phyloP scores from a whole-genome alignment of 2,329 filamentous ascomycete species.

The Triangularia verruculosa region DNA sequence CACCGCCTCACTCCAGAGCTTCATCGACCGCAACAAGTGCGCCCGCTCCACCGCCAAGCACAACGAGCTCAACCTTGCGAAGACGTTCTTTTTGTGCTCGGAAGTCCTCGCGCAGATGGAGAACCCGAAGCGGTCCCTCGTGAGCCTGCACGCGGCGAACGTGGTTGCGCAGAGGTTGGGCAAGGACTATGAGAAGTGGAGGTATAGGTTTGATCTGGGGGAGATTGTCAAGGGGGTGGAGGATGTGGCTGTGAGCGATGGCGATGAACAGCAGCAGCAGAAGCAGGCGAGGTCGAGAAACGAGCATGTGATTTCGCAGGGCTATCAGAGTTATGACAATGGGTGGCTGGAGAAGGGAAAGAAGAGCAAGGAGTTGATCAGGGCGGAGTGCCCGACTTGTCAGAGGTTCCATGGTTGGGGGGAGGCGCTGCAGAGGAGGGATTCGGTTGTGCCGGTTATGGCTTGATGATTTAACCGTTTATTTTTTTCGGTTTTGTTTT shows the following conservation, averaged over 20 bases:
- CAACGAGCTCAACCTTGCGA: slow-evolving; percentile 6
- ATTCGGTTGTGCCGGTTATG: background rate
- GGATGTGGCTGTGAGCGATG: slow-evolving; percentile 1
- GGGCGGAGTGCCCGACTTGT: background rate
- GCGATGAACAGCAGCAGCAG: background rate
- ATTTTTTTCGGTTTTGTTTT: too few species aligned
- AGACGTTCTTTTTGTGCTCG: slow-evolving; percentile 25
- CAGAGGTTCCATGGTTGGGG: background rate
- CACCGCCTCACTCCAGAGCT: background rate
- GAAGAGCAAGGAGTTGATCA: background rate
- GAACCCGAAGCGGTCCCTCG: slow-evolving; percentile 43
- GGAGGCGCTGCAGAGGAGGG: background rate
- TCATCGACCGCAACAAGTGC: slow-evolving; percentile 25
- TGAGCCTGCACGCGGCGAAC: slow-evolving; percentile 55
- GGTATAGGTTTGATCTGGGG: slow-evolving; percentile 18
- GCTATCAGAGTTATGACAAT: background rate
- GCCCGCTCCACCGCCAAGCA: slow-evolving; percentile 20
- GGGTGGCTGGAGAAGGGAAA: background rate
- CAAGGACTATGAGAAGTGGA: slow-evolving; percentile 17
- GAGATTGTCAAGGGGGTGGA: slow-evolving; percentile 8
- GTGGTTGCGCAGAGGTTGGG: slow-evolving; percentile 33
- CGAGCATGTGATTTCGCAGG: background rate
- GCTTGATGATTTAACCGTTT: too few species aligned
- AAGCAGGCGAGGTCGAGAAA: background rate
- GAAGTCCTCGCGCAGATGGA: slow-evolving; percentile 19